Evolutionary conservation across 1,284 basidiomycete genomes (phyloP).

Genomic region (Austroboletus novae-zelandiae): DNA sequence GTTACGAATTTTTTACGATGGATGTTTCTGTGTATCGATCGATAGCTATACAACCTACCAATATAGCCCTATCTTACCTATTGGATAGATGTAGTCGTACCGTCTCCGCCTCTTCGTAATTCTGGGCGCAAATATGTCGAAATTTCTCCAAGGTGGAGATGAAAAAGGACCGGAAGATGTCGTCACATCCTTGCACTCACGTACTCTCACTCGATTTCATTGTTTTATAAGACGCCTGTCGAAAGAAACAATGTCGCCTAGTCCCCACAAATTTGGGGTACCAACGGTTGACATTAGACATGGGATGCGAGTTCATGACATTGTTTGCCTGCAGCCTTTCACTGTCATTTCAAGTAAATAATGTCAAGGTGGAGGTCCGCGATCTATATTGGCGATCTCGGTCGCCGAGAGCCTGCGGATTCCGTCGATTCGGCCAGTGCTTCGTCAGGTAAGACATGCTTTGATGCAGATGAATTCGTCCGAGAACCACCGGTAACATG

Average conservation of each 20-base stretch:
- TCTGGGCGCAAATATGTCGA: too few species aligned
- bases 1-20: background rate
- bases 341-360: background rate
- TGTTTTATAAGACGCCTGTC: too few species aligned
- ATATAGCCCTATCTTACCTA: slow-evolving; percentile 20
- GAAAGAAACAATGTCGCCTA: too few species aligned
- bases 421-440: slow-evolving; percentile 17
- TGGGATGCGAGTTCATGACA: background rate
- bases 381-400: background rate
- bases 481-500: slow-evolving; percentile 5
- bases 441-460: slow-evolving; percentile 15
- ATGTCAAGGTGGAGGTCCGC: background rate
- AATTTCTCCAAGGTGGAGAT: too few species aligned
- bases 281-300: too few species aligned
- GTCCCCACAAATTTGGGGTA: too few species aligned
- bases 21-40: background rate
- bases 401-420: background rate
- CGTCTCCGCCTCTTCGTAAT: background rate
- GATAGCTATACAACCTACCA: slow-evolving; percentile 1
- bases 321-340: background rate
- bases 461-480: slow-evolving; percentile 3
- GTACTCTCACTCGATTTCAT: too few species aligned
- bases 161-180: too few species aligned
- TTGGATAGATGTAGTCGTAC: slow-evolving; percentile 7
- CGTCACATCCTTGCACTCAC: too few species aligned